Evolutionary conservation across 495 filamentous ascomycete genomes (phyloP).

Genomic region (Monascus purpureus): DNA sequence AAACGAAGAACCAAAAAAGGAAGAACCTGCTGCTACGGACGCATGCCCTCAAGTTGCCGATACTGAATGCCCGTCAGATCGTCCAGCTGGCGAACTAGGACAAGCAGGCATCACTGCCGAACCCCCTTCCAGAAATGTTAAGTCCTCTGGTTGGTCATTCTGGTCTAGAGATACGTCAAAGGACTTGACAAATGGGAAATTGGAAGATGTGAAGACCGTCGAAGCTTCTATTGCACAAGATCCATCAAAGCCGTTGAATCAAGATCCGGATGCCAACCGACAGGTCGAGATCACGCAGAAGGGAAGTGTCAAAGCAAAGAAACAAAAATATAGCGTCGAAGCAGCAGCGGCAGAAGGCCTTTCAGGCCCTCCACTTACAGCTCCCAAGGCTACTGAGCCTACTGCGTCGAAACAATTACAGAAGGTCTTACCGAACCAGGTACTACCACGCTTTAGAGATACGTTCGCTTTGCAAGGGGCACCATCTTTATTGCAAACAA

Average conservation of each 20-base stretch:
- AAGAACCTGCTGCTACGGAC: slow-evolving; percentile 11
- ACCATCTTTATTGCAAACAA: slow-evolving; percentile 57
- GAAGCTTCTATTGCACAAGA: slow-evolving; percentile 53
- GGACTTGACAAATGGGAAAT: slow-evolving; percentile 15
- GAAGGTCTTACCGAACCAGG: slow-evolving; percentile 41
- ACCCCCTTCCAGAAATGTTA: slow-evolving; percentile 21
- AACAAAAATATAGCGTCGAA: slow-evolving; percentile 33
- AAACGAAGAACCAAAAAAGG: slow-evolving; percentile 11
- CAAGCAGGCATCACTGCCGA: slow-evolving; percentile 23
- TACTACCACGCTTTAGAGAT: slow-evolving; percentile 52
- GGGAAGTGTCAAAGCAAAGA: slow-evolving; percentile 24
- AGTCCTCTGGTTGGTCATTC: slow-evolving; percentile 70
- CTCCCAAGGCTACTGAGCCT: slow-evolving; percentile 22
- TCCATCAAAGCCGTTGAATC: slow-evolving; percentile 4
- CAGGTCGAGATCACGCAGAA: slow-evolving; percentile 33
- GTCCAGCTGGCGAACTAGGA: slow-evolving; percentile 5
- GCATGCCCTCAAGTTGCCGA: slow-evolving; percentile 8
- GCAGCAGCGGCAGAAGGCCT: slow-evolving; percentile 17
- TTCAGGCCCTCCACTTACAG: slow-evolving; percentile 10
- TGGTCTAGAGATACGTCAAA: slow-evolving; percentile 58
- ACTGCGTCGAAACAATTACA: slow-evolving; percentile 30
- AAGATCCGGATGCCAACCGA: slow-evolving; percentile 11
- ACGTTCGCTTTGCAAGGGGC: slow-evolving; percentile 55
- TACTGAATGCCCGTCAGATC: slow-evolving; percentile 4
- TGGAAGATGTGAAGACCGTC: slow-evolving; percentile 37